Percentiles rank a stretch among this genome's conserved stretches.
Conservation (phyloP, 2,329 filamentous ascomycete species). For the Sporothrix humicola region DNA sequence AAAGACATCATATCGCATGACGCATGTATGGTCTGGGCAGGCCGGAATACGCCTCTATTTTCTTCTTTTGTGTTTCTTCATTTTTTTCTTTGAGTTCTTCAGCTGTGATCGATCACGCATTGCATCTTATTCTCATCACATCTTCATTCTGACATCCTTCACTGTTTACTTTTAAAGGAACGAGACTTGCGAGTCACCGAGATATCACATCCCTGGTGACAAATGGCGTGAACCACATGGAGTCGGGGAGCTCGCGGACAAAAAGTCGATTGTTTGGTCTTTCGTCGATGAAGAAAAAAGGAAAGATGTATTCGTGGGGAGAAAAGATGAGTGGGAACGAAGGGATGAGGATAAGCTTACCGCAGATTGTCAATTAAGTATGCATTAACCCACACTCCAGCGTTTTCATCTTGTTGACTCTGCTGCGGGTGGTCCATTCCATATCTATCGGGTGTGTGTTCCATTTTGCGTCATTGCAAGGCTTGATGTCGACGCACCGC, state of each 20-base stretch:
- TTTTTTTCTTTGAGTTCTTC: background rate
- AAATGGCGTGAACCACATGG: background rate
- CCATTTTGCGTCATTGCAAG: conserved; percentile 30
- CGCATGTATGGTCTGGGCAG: background rate
- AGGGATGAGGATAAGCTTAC: background rate
- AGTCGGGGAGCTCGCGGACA: conserved; percentile 24
- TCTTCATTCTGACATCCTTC: background rate
- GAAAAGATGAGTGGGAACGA: background rate
- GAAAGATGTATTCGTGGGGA: background rate
- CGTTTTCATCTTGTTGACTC: background rate
- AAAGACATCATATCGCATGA: background rate
- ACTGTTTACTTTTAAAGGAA: background rate
- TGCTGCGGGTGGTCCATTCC: background rate
- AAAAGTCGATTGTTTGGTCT: background rate
- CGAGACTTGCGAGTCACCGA: too few species aligned
- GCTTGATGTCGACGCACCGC: conserved; percentile 27
- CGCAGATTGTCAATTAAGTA: too few species aligned
- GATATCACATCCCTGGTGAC: background rate
- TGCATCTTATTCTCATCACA: background rate
- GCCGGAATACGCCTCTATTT: background rate
- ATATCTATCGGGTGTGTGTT: background rate
- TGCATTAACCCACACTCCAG: background rate
- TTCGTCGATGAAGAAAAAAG: background rate
- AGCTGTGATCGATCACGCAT: background rate
- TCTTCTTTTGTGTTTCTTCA: background rate